Evolutionary conservation across 352 stramenopile species (phyloP), one percentile per base, ranked within the genome.

Genomic region (Pythium periplocum): DNA sequence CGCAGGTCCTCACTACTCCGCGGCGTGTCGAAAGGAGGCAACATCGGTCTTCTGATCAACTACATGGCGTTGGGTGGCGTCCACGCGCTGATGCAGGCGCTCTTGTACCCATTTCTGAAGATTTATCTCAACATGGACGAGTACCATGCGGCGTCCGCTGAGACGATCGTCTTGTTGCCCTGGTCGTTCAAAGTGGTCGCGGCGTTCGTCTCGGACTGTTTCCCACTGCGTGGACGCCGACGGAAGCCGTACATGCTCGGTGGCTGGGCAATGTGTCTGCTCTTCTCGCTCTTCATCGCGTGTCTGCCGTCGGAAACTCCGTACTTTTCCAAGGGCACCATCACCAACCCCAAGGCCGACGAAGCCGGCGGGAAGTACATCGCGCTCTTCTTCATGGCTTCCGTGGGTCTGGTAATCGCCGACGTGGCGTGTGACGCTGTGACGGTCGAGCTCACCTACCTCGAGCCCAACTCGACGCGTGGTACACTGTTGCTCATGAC

Each of bases 81-180:
- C 0, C 66, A 87, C 31, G 80, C 66, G n/a, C 61, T 88, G 6
- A 64, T 86, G 34, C 73, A 83, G 55, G 59, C 71, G 26, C 33
- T 84, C 10, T 41, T 73, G 46, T 90, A 90, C 35, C 77, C 80
- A 40, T 86, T 85, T 45, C 59, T 90, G 55, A 87, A 86, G 47
- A 71, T 80, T 30, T 87, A 86, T 56, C 59, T 90, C 31, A 87
- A 90, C 62, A 81, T 87, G 73, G 66, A 74, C 37, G 76, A 84
- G 54, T 86, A 85, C 49, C 62, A 78, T 37, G 76, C 76, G 6
- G 67, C 74, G 38, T 60, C 76, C 6, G 76, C 73, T 0, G 74
- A 87, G 50, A 45, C 68, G 4, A 73, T 78, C 58, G 64, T 90
- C 10, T 60, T 75, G 34, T 36, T 90, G 32, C 76, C 77, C 0